These are phyloP conservation scores for Gnomoniopsis smithogilvyi DNA, from an alignment of 2,329 filamentous ascomycete species.

Conservation along the genomic window DNA sequence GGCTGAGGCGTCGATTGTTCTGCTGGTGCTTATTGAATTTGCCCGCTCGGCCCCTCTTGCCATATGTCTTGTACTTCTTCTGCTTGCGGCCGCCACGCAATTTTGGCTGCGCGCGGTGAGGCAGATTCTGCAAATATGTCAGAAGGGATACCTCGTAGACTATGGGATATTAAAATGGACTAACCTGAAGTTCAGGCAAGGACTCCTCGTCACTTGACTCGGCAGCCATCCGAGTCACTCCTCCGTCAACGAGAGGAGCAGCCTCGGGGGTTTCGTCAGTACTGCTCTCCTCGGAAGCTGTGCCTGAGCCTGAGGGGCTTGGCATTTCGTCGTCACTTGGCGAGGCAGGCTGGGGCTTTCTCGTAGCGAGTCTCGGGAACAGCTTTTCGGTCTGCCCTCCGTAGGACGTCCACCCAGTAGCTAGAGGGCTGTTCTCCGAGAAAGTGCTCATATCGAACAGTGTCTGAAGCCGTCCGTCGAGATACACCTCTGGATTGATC, in stretches of 20 bases:
- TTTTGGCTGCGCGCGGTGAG: constrained; percentile 8
- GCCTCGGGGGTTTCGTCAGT: constrained; percentile 46
- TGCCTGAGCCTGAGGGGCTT: constrained; percentile 45
- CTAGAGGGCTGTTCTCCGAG: constrained; percentile 55
- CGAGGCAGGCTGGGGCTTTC: constrained; percentile 38
- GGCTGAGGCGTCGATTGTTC: constrained; percentile 17
- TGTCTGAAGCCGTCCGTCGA: constrained; percentile 62
- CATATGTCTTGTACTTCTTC: constrained; percentile 43
- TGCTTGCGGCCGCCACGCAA: constrained; percentile 42
- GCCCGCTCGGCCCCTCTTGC: constrained; percentile 37
- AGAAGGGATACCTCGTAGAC: background rate
- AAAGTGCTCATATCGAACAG: constrained; percentile 77
- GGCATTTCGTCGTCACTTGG: constrained; percentile 45
- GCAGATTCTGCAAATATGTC: constrained; percentile 6
- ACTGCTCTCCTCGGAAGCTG: constrained; percentile 50
- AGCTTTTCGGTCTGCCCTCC: constrained; percentile 48
- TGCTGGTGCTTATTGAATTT: constrained; percentile 29
- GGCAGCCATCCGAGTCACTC: constrained; percentile 53
- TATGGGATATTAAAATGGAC: constrained; percentile 6
- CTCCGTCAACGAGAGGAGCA: constrained; percentile 27
- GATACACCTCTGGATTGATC: constrained; percentile 49
- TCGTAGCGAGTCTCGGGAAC: constrained; percentile 51
- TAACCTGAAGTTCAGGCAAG: constrained; percentile 3
- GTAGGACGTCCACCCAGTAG: constrained; percentile 66
- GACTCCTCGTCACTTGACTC: constrained; percentile 57